Conservation (phyloP, 2,329 filamentous ascomycete species). For the Curvularia spicifera region DNA sequence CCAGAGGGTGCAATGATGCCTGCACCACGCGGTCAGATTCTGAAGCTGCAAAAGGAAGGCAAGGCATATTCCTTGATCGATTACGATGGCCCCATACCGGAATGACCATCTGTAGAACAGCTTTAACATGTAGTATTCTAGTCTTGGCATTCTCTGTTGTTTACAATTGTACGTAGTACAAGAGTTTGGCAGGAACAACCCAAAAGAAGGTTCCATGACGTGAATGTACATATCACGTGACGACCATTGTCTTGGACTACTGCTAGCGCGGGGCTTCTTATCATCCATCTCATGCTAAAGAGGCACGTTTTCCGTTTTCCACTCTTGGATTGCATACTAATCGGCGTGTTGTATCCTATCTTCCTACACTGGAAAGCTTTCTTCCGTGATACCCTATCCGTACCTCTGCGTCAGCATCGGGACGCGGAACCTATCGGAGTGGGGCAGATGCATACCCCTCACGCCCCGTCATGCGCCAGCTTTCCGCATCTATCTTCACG, state of each 20-base stretch:
- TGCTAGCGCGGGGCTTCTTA: neutral
- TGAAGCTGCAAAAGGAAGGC: conserved; percentile 52
- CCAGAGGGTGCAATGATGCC: conserved; percentile 67
- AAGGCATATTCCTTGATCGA: conserved; percentile 35
- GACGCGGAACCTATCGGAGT: conserved; percentile 11
- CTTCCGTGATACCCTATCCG: neutral
- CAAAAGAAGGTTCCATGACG: neutral
- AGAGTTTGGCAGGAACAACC: neutral
- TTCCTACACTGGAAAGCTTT: neutral
- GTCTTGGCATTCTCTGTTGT: too few species aligned
- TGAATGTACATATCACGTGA: neutral
- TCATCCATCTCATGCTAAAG: neutral
- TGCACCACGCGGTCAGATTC: conserved; percentile 60
- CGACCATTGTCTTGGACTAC: neutral
- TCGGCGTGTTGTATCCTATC: neutral
- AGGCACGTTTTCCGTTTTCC: neutral
- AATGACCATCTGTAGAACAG: neutral
- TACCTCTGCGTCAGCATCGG: conserved; percentile 7
- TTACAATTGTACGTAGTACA: too few species aligned
- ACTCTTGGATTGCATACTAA: neutral
- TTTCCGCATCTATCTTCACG: neutral
- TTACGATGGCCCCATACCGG: conserved; percentile 26
- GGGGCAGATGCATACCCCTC: conserved; percentile 14
- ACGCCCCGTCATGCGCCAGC: neutral
- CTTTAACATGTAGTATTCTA: too few species aligned